phyloP scores from a whole-genome alignment of 768 basidiomycete species.

The Astraeus odoratus region DNA sequence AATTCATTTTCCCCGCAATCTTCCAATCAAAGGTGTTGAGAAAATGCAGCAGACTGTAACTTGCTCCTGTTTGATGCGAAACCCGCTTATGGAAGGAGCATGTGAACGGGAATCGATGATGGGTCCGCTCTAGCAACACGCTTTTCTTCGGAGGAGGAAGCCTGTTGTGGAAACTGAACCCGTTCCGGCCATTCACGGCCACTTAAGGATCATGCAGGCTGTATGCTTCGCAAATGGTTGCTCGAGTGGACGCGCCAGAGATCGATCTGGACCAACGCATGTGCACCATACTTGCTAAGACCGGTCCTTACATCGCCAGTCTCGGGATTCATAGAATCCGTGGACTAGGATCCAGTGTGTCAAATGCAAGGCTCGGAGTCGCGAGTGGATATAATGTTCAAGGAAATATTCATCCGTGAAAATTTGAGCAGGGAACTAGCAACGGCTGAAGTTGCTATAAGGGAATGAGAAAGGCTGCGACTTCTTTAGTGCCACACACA shows the following conservation, averaged over 20 bases:
- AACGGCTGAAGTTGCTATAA: neutral
- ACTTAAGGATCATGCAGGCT: neutral
- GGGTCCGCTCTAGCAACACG: constrained; percentile 1
- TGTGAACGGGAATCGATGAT: constrained; percentile 7
- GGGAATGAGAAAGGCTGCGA: neutral
- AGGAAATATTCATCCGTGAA: neutral
- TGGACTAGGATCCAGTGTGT: no score
- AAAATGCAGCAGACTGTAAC: constrained; percentile 5
- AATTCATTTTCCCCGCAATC: constrained; percentile 18
- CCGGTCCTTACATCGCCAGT: no score
- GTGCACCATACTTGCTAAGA: no score
- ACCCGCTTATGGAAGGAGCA: constrained; percentile 17
- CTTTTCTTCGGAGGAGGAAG: neutral
- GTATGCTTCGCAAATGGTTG: neutral
- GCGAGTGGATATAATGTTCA: neutral
- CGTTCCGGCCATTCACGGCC: neutral
- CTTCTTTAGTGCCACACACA: neutral
- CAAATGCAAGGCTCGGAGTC: neutral
- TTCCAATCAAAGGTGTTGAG: constrained; percentile 15
- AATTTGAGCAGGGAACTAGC: no score
- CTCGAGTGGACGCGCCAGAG: neutral
- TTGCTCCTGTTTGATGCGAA: constrained; percentile 19
- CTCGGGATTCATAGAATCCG: neutral
- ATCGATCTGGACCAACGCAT: no score
- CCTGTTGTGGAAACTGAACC: neutral